These are phyloP conservation scores for Curvularia hawaiiensis DNA, from an alignment of 2,329 filamentous ascomycete species.

Conservation along the genomic window DNA sequence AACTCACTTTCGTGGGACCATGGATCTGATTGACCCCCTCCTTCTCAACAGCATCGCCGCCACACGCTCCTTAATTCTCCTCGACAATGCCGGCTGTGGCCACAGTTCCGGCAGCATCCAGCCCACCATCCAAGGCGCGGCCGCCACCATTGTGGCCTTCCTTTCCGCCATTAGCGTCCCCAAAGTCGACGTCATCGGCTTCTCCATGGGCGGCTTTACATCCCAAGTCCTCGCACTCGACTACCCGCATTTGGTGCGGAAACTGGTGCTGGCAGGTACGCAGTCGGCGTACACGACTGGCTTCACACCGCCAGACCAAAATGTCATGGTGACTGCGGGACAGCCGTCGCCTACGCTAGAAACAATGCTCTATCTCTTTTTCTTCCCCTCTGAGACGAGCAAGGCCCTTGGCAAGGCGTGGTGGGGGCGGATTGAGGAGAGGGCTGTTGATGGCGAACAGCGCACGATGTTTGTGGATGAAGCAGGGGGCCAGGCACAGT, in stretches of 20 bases:
- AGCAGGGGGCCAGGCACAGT: background rate
- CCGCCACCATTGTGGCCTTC: conserved; percentile 31
- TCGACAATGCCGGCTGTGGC: conserved; percentile 58
- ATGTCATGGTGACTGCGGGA: background rate
- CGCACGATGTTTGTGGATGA: background rate
- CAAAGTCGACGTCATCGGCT: conserved; percentile 55
- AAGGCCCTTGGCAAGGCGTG: conserved; percentile 7
- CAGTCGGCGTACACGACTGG: conserved; percentile 9
- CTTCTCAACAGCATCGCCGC: conserved; percentile 54
- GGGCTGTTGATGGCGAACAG: background rate
- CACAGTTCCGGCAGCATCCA: conserved; percentile 52
- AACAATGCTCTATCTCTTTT: conserved; percentile 13
- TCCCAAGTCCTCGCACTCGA: conserved; percentile 54
- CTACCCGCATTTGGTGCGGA: conserved; percentile 43
- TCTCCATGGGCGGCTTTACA: conserved; percentile 57
- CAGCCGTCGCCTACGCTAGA: background rate
- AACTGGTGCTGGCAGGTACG: conserved; percentile 54
- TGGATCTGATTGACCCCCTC: conserved; percentile 31
- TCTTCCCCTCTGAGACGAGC: conserved; percentile 16
- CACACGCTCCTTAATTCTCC: conserved; percentile 52
- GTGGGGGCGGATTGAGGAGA: conserved; percentile 8
- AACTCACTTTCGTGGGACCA: conserved; percentile 32
- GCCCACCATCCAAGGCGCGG: conserved; percentile 47
- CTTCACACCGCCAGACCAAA: background rate
- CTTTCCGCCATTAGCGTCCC: conserved; percentile 38